Conservation (phyloP, 2,329 filamentous ascomycete genomes). For the Apiospora pterosperma region DNA sequence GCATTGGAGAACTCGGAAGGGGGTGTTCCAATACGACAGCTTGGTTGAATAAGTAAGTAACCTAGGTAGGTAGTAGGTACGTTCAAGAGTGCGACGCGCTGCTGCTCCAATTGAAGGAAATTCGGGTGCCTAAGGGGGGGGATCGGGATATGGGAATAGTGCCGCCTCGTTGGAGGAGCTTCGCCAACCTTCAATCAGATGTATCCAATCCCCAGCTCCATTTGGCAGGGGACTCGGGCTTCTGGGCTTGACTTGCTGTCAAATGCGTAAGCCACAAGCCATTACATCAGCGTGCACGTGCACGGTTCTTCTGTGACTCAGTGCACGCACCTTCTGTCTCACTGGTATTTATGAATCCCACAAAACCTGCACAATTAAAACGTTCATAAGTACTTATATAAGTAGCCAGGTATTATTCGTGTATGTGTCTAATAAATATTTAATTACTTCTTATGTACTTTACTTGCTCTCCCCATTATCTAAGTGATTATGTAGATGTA, state of each 20-base stretch:
- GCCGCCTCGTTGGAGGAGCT: neutral
- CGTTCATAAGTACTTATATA: too few species aligned
- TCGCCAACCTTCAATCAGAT: neutral
- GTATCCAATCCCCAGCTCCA: neutral
- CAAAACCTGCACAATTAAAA: too few species aligned
- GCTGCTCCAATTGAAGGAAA: slow-evolving; percentile 1
- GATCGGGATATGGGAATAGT: neutral
- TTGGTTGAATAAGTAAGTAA: neutral
- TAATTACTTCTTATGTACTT: too few species aligned
- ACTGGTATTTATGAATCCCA: too few species aligned
- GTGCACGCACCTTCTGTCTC: neutral
- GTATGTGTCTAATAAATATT: too few species aligned
- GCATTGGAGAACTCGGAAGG: neutral
- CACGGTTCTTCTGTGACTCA: neutral
- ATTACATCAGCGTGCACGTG: slow-evolving; percentile 3
- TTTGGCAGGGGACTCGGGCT: neutral
- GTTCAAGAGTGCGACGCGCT: neutral
- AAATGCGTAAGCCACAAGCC: neutral
- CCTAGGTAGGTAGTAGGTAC: neutral
- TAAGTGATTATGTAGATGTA: too few species aligned
- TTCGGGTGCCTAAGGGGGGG: neutral
- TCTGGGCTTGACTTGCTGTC: neutral
- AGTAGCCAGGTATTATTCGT: too few species aligned
- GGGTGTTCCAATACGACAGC: neutral
- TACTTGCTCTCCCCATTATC: too few species aligned